These are phyloP conservation scores for Heterobasidion parviporum DNA, from an alignment of 1,284 basidiomycete genomes.

Conservation along the genomic window DNA sequence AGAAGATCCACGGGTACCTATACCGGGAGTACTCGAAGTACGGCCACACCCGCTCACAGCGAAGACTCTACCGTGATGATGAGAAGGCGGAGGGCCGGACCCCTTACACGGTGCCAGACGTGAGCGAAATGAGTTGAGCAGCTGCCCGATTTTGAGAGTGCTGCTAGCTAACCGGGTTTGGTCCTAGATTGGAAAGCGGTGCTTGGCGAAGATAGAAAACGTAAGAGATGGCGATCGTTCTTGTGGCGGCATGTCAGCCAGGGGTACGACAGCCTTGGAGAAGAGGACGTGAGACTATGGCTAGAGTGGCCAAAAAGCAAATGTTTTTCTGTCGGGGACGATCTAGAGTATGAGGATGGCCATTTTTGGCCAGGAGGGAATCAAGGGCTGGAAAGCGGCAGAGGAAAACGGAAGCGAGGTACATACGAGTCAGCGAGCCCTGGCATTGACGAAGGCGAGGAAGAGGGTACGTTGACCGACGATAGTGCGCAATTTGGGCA, in stretches of 20 bases:
- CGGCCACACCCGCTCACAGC: constrained; percentile 4
- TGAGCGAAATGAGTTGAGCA: constrained; percentile 6
- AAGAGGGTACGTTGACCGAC: too few species aligned
- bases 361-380: too few species aligned
- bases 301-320: too few species aligned
- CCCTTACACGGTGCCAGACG: constrained; percentile 4
- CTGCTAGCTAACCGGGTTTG: background rate
- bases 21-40: constrained; percentile 6
- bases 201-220: background rate
- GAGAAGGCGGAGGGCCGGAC: background rate
- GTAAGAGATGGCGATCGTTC: constrained; percentile 1
- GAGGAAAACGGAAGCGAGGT: too few species aligned
- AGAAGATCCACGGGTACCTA: constrained; percentile 5
- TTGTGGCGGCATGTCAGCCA: constrained; percentile 9
- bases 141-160: too few species aligned
- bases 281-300: too few species aligned
- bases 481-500: too few species aligned
- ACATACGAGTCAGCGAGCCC: too few species aligned
- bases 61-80: constrained; percentile 1
- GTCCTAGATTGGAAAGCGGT: constrained; percentile 4
- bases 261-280: background rate
- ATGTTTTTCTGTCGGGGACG: too few species aligned
- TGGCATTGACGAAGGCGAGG: too few species aligned
- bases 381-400: too few species aligned
- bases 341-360: too few species aligned